Evolutionary conservation across 306 rosid species (phyloP), one percentile per base, ranked within the genome.

Genomic region (Prunus davidiana): DNA sequence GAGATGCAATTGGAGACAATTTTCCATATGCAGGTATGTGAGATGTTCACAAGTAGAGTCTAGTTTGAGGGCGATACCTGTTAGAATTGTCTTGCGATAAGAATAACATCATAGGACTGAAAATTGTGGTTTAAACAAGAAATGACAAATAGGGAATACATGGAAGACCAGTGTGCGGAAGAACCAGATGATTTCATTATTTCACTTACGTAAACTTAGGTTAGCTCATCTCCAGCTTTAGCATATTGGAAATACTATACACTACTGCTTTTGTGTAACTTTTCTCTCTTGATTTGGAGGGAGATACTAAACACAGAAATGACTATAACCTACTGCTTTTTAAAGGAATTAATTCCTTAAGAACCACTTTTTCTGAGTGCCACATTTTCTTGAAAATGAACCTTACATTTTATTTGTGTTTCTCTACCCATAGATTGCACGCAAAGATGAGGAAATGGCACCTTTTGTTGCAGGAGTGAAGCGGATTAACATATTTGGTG

Each of bases 111-210:
- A 20, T 74, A 67, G 64, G 54, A 41, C 78, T 61, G 73, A 76
- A 71, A 76, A 46, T 84, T 75, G 66, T 77, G 69, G 75, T 79
- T 85, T 80, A 69, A 61, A 84, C 90, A 96, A 98, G 97, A 91
- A 81, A 96, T 96, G 97, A 83, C 88, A 80, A 87, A 85, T 76
- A 87, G 93, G 75, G 97, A 92, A 78, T 96, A 92, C 86, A 76
- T 87, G 92, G 99, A 96, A 73, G 95, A 96, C 86, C 96, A 92
- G 86, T 98, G 90, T 83, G 98, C 98, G 68, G 99, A 96, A 86
- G 99, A 96, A 83, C 99, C 98, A 16, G 99, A 96, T 78, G 98
- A 89, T 84, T 96, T 96, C 80, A 84, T 96, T 80, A 91, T 96
- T 84, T 87, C 99, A 46, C 96, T 96, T 81, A 96, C 96, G 83